phyloP scores from a whole-genome alignment of 768 basidiomycete genomes.

The Naganishia randhawae region DNA sequence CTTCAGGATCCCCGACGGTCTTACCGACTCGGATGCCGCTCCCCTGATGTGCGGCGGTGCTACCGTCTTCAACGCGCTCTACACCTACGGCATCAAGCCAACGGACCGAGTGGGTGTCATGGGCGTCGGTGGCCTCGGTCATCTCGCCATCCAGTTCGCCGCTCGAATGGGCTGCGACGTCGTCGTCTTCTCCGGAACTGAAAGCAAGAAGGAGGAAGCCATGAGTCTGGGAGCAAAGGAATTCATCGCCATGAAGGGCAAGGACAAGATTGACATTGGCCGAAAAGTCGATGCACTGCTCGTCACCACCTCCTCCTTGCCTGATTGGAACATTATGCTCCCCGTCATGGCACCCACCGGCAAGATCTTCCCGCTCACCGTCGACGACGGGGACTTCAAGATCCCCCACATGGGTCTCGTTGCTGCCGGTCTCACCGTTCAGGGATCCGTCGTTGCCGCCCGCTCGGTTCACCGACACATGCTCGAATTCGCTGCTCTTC shows the following conservation, averaged over 20 bases:
- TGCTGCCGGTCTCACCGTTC: too few relatives aligned
- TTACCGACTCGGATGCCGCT: slow-evolving; percentile 12
- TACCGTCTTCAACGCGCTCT: slow-evolving; percentile 15
- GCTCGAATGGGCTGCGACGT: slow-evolving; percentile 60
- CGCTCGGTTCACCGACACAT: too few relatives aligned
- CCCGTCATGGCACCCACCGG: too few relatives aligned
- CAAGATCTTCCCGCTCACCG: too few relatives aligned
- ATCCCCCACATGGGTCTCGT: too few relatives aligned
- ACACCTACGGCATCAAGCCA: slow-evolving; percentile 30
- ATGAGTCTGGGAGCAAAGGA: slow-evolving; percentile 59
- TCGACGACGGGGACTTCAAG: too few relatives aligned
- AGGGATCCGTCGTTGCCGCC: too few relatives aligned
- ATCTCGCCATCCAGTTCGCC: slow-evolving; percentile 52
- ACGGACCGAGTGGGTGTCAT: slow-evolving; percentile 45
- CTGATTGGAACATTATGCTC: too few relatives aligned
- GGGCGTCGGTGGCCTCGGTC: slow-evolving; percentile 42
- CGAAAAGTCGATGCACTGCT: too few relatives aligned
- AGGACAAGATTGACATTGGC: too few relatives aligned
- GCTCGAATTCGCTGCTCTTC: too few relatives aligned
- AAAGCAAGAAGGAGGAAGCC: slow-evolving; percentile 59
- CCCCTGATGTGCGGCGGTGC: slow-evolving; percentile 30
- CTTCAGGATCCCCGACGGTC: slow-evolving; percentile 24
- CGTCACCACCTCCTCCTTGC: too few relatives aligned
- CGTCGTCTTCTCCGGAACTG: slow-evolving; percentile 59
- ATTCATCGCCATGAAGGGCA: slow-evolving; percentile 55